These are phyloP conservation scores for Lippia alba DNA, from an alignment of 305 asterid genomes.

Conservation along the genomic window DNA sequence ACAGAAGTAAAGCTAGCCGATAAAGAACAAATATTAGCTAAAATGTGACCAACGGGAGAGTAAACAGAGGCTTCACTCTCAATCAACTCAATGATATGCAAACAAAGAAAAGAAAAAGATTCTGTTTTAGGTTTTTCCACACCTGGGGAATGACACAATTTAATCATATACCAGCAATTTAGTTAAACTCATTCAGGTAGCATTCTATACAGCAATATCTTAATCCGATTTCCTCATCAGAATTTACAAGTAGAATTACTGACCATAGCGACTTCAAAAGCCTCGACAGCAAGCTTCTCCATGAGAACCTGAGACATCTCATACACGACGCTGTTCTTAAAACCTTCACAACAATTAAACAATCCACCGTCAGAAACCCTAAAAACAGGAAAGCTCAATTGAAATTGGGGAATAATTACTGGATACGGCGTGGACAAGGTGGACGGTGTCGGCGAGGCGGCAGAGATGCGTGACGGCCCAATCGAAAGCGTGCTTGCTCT, in stretches of 20 bases:
- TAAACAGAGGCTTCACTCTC: no score
- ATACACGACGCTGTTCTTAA: slow-evolving; percentile 63
- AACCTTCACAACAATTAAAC: slow-evolving; percentile 39
- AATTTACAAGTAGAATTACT: slow-evolving; percentile 23
- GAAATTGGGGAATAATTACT: slow-evolving; percentile 34
- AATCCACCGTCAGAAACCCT: not conserved
- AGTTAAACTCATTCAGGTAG: no score
- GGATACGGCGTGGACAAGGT: slow-evolving; percentile 77
- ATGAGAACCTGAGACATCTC: slow-evolving; percentile 71
- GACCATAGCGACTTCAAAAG: slow-evolving; percentile 86
- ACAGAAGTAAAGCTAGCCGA: no score
- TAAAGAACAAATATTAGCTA: no score
- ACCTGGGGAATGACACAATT: no score
- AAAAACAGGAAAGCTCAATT: not conserved
- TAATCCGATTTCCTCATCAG: no score
- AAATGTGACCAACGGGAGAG: no score
- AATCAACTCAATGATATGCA: no score
- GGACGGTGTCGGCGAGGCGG: slow-evolving; percentile 87
- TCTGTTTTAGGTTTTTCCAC: no score
- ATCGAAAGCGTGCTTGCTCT: slow-evolving; percentile 91
- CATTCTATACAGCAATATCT: no score
- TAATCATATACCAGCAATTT: no score
- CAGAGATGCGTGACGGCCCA: slow-evolving; percentile 90
- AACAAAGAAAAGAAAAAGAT: no score
- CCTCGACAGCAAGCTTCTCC: slow-evolving; percentile 89